Evolutionary conservation across 192 early-diverging fungal genomes (phyloP).

Genomic region (Coemansia sp.): DNA sequence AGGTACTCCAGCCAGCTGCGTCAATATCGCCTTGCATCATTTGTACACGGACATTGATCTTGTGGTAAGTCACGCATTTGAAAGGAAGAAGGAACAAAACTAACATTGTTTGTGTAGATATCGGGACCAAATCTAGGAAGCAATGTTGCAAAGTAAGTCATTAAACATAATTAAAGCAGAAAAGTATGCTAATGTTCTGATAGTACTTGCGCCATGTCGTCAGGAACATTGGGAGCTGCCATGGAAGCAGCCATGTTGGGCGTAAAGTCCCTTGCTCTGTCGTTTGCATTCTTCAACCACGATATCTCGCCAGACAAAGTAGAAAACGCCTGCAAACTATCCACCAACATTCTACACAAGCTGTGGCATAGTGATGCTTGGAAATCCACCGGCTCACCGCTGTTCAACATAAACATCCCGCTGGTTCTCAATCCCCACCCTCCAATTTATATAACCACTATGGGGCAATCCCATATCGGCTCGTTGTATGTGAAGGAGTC

Average conservation of each 20-base stretch:
- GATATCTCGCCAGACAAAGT: conserved; percentile 24
- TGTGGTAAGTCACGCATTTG: conserved; percentile 36
- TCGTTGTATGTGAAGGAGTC: conserved; percentile 11
- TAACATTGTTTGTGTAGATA: conserved; percentile 17
- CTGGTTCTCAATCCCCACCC: conserved; percentile 1
- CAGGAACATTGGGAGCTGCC: conserved; percentile 29
- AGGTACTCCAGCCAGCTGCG: conserved; percentile 27
- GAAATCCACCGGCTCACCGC: not conserved
- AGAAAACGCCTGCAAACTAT: conserved; percentile 12
- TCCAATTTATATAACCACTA: conserved; percentile 15
- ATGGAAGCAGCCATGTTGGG: conserved; percentile 24
- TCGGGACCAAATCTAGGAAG: conserved; percentile 34
- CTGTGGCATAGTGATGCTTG: conserved; percentile 22
- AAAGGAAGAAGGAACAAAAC: too few relatives aligned
- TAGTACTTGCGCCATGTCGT: conserved; percentile 29
- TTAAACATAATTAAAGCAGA: not conserved
- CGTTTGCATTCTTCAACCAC: conserved; percentile 27
- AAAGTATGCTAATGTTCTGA: not conserved
- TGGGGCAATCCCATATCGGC: conserved; percentile 18
- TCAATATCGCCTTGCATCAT: conserved; percentile 33
- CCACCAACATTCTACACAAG: conserved; percentile 18
- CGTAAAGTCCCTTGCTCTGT: conserved; percentile 15
- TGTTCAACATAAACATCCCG: conserved; percentile 33
- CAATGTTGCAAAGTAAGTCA: conserved; percentile 29
- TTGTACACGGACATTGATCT: conserved; percentile 30